These are phyloP conservation scores for Vigna mungo DNA, from an alignment of 306 rosid species.

Conservation along the genomic window DNA sequence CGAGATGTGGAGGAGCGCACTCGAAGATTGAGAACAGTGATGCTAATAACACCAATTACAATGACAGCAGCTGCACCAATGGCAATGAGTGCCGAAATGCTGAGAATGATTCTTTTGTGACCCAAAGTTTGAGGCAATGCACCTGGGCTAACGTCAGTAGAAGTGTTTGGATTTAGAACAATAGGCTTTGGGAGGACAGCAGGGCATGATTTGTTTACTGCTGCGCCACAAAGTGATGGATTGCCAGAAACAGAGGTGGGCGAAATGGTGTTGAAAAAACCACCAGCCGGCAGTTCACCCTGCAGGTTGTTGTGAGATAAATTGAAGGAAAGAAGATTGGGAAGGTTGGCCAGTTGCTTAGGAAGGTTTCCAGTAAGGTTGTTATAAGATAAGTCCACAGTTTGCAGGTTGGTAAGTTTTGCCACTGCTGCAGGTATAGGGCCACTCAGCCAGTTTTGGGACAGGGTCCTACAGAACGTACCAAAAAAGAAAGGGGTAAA, in stretches of 20 bases:
- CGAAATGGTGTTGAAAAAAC: slow-evolving; percentile 89
- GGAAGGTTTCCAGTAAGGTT: slow-evolving; percentile 80
- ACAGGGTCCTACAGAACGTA: slow-evolving; percentile 62
- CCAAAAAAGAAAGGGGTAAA: slow-evolving; percentile 19
- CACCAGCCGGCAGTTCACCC: slow-evolving; percentile 93
- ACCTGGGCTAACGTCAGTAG: slow-evolving; percentile 64
- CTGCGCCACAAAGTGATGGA: slow-evolving; percentile 91
- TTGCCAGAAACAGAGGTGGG: slow-evolving; percentile 79
- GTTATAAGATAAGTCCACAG: slow-evolving; percentile 84
- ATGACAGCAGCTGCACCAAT: slow-evolving; percentile 98
- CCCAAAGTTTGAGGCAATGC: slow-evolving; percentile 61
- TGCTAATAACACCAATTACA: slow-evolving; percentile 89
- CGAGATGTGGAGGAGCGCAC: slow-evolving; percentile 68
- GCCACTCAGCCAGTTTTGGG: slow-evolving; percentile 73
- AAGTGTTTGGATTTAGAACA: slow-evolving; percentile 90
- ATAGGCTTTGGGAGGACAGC: slow-evolving; percentile 92
- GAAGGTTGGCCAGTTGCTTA: slow-evolving; percentile 88
- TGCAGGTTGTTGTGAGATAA: slow-evolving; percentile 91
- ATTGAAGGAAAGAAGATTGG: slow-evolving; percentile 78
- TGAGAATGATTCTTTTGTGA: slow-evolving; percentile 87
- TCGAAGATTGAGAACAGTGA: slow-evolving; percentile 90
- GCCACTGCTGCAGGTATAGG: slow-evolving; percentile 77
- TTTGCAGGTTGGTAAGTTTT: slow-evolving; percentile 70
- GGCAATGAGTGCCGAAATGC: slow-evolving; percentile 97
- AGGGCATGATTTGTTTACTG: slow-evolving; percentile 86